Evolutionary conservation across 2,329 filamentous ascomycete species (phyloP).

Genomic region (Helotiales sp.): DNA sequence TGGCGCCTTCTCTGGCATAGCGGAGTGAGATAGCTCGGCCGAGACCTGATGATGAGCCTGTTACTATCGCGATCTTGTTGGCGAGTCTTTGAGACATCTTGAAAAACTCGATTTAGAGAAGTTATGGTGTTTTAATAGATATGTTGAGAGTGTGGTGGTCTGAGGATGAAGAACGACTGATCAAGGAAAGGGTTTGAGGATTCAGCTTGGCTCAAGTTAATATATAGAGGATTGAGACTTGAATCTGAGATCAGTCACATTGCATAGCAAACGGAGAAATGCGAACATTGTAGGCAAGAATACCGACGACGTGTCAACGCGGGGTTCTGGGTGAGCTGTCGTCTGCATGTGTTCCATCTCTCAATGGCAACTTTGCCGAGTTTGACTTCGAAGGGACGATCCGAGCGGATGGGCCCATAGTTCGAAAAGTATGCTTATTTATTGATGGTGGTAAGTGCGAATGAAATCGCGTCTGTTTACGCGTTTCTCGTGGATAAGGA

Average conservation of each 20-base stretch:
- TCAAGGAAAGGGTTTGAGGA: background rate
- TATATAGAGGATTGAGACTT: background rate
- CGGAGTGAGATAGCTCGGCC: conserved; percentile 47
- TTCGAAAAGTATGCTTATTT: no score
- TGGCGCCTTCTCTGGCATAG: conserved; percentile 42
- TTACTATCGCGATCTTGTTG: conserved; percentile 43
- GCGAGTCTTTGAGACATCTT: background rate
- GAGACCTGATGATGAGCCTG: conserved; percentile 47
- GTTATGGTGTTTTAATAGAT: no score
- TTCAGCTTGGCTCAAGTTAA: background rate
- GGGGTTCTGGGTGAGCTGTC: background rate
- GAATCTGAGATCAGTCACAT: background rate
- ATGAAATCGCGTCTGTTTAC: no score
- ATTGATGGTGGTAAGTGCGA: no score
- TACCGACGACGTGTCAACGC: background rate
- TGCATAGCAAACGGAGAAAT: background rate
- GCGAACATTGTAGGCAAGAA: background rate
- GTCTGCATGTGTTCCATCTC: no score
- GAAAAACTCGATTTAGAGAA: no score
- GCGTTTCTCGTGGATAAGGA: no score
- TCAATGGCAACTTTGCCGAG: background rate
- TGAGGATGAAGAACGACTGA: no score
- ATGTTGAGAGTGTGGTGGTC: no score
- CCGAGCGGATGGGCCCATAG: no score
- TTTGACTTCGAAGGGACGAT: background rate